Conservation (phyloP, 768 basidiomycete species). For the Suillus americanus region DNA sequence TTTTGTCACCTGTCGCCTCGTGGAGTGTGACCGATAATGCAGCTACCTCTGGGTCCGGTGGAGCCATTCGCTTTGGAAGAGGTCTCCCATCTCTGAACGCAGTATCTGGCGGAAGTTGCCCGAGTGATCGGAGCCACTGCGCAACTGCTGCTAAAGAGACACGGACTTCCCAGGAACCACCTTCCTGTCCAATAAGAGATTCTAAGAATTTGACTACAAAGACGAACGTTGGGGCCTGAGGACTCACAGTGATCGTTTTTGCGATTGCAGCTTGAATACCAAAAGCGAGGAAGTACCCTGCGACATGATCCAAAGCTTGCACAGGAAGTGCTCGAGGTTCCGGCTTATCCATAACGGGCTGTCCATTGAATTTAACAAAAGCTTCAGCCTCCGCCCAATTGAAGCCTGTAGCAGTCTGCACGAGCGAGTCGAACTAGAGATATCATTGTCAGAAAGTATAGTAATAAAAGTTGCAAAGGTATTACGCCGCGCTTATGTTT, state of each 20-base stretch:
- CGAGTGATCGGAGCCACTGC: slow-evolving; percentile 57
- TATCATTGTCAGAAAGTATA: not conserved
- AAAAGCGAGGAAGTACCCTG: slow-evolving; percentile 58
- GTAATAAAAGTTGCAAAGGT: not conserved
- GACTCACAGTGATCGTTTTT: slow-evolving; percentile 47
- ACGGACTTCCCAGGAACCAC: slow-evolving; percentile 59
- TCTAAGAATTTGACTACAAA: not conserved
- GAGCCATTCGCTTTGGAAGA: slow-evolving; percentile 36
- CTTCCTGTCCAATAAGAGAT: slow-evolving; percentile 40
- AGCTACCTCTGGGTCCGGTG: slow-evolving; percentile 39
- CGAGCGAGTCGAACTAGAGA: slow-evolving; percentile 59
- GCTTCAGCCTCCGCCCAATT: slow-evolving; percentile 57
- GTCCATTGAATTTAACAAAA: slow-evolving; percentile 33
- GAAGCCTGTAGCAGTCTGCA: slow-evolving; percentile 62
- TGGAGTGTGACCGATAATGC: slow-evolving; percentile 31
- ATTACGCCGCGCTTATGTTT: slow-evolving; percentile 50
- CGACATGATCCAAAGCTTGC: slow-evolving; percentile 61
- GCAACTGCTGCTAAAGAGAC: slow-evolving; percentile 59
- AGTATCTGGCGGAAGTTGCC: slow-evolving; percentile 37
- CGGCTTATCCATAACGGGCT: not conserved
- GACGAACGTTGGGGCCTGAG: not conserved
- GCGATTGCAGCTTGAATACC: slow-evolving; percentile 57
- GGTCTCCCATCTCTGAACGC: slow-evolving; percentile 42
- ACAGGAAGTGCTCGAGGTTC: slow-evolving; percentile 45
- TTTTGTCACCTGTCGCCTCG: slow-evolving; percentile 16